Conservation (phyloP, 225 moss, liverwort and hornwort species). For the Climacium dendroides region DNA sequence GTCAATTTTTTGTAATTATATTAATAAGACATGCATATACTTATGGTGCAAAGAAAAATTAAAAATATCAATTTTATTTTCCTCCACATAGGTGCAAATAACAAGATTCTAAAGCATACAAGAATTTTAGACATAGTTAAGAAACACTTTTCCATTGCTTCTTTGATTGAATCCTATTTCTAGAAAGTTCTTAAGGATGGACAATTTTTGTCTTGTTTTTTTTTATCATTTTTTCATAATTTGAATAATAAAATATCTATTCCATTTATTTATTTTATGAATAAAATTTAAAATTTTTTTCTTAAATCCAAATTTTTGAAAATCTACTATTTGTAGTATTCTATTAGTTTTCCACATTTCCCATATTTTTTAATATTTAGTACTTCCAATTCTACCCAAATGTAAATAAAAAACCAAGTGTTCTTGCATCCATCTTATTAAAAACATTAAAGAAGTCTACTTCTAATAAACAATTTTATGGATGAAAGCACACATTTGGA, state of each 20-base stretch:
- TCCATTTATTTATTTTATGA: neutral
- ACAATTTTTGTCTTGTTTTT: neutral
- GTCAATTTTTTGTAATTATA: neutral
- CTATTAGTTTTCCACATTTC: neutral
- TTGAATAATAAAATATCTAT: neutral
- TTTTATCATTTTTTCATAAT: neutral
- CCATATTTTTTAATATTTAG: neutral
- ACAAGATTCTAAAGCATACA: neutral
- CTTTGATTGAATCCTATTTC: neutral
- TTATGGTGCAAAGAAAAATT: neutral
- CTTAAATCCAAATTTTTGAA: neutral
- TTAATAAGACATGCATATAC: neutral
- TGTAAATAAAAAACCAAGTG: neutral
- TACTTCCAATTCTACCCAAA: accelerated
- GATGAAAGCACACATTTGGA: neutral
- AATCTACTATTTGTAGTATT: neutral
- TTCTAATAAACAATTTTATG: neutral
- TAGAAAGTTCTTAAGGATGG: neutral
- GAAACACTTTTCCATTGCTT: neutral
- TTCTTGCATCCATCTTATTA: neutral
- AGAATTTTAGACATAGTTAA: neutral
- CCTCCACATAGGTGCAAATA: neutral
- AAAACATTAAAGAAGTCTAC: neutral
- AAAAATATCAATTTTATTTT: neutral
- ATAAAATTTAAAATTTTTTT: neutral